Evolutionary conservation across 108 stramenopile species (phyloP), one percentile per base, ranked within the genome.

Genomic region (Poteriospumella lacustris): DNA sequence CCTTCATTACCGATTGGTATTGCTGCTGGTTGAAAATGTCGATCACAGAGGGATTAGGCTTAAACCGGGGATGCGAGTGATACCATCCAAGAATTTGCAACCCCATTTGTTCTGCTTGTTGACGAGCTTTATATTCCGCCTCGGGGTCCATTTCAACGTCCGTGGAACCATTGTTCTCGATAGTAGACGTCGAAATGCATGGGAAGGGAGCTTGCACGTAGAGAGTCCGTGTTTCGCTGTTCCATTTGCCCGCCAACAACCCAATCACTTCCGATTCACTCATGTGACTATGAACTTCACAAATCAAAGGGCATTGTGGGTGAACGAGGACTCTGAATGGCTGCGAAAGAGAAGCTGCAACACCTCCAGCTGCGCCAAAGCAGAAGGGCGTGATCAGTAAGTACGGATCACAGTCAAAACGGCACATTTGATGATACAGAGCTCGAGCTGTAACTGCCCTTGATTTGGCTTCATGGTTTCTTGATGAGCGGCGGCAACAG

Each of bases 91-190:
- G 83, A 52, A 87, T 85, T 28, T 68, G 68, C 43, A 90, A 68
- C 31, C 85, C 87, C 29, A 81, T 76, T 39, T 69, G 56, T 29
- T 44, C 42, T 31, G 88, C 87, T 40, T 76, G 82, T 36, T 87
- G 87, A 36, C 86, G 78, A 9, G 83, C 79, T 39, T 77, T 69
- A 24, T 88, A 78, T 76, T 90, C 87, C 3, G 76, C 69, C n/a
- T 79, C 83, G 36, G 89, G 88, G 42, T 89, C 88, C 88, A 90
- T 89, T 58, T 90, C 89, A 2, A 89, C 88, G 64, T 90, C 88
- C 47, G 88, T 89, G 31, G 67, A 44, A 1, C 88, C 88, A 52
- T 83, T 75, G 58, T 89, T 83, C 26, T 34, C 72, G 31, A 43
- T 19, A 59, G 86, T 82, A 43, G 68, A 47, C 0, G 83, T 86